Base-by-base conservation (phyloP, 2,329 filamentous ascomycete genomes). In the Xylaria polymorpha region DNA sequence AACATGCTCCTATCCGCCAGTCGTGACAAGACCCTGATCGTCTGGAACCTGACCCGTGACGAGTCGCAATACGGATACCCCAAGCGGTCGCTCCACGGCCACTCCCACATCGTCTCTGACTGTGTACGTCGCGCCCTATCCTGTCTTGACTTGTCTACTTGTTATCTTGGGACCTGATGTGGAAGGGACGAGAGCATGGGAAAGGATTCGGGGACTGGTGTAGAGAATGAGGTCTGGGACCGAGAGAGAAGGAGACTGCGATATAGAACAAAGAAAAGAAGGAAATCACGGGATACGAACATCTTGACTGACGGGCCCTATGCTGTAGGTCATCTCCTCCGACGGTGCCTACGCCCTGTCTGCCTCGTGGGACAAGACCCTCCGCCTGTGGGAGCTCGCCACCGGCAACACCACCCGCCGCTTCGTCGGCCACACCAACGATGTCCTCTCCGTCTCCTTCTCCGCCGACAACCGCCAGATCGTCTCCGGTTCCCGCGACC, bases 381-480 rank as follows among this genome's bases (percentile, higher is more conserved):
- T 99, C 82, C 95, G 96, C 81, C 92, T 99, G 75, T 99, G 96
- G 96, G 96, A 98, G 91, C 94, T 99, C 76, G 92, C 94, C 80
- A 97, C 93, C 79, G 96, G 96, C 85, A 94, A 91, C 83, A 99
- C 96, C 85, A 99, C 96, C 83, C 93, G 96, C 83, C 94, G 94
- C 81, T 98, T 99, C 83, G 94, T 98, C 85, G 96, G 96, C 85
- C 96, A 98, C 92, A 97, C 90, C 89, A 97, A 97, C 90, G 96
- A 98, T 82, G 95, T 99, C 80, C 94, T 98, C 83, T 98, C 95
- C 84, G 96, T 99, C 84, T 98, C 94, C 79, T 99, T 99, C 93
- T 98, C 96, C 80, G 96, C 96, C 90, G 96, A 99, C 90, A 98
- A 98, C 93, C 93, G 96, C 83, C 96, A 98, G 90, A 98, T 99